Evolutionary conservation across 1,284 basidiomycete genomes (phyloP).

Genomic region (Ganoderma sinense): DNA sequence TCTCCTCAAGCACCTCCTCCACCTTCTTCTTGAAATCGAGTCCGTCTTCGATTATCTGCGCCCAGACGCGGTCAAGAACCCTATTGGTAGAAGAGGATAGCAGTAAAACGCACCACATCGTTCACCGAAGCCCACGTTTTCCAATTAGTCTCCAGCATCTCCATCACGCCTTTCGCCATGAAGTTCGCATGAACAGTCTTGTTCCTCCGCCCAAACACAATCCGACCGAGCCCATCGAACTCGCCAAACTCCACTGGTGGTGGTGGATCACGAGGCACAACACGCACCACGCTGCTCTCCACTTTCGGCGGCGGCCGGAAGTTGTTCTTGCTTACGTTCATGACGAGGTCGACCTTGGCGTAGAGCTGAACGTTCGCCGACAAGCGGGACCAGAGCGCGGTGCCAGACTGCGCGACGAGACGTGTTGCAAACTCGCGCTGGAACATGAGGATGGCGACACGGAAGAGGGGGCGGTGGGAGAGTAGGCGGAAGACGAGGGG

Average conservation of each 20-base stretch:
- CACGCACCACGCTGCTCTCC: conserved; percentile 91
- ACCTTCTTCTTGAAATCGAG: conserved; percentile 78
- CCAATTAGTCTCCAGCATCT: conserved; percentile 95
- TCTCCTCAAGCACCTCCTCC: conserved; percentile 77
- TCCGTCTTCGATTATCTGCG: conserved; percentile 76
- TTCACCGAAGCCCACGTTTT: conserved; percentile 93
- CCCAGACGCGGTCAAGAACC: not conserved
- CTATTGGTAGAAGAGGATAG: not conserved
- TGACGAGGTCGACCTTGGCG: conserved; percentile 94
- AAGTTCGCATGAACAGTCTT: conserved; percentile 92
- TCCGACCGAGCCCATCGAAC: conserved; percentile 94
- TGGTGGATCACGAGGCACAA: conserved; percentile 94
- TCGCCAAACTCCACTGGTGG: conserved; percentile 97
- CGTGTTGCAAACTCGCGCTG: conserved; percentile 98
- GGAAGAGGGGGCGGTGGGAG: conserved; percentile 94
- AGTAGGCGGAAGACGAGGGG: conserved; percentile 97
- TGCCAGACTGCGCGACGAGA: conserved; percentile 87
- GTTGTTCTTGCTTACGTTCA: conserved; percentile 96
- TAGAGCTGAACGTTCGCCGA: conserved; percentile 98
- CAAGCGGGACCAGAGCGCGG: conserved; percentile 92
- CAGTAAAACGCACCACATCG: conserved; percentile 61
- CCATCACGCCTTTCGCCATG: conserved; percentile 91
- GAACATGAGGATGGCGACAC: conserved; percentile 98
- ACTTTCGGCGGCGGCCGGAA: conserved; percentile 97
- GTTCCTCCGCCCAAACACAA: conserved; percentile 91